Evolutionary conservation across 306 rosid genomes (phyloP).

Genomic region (Cercis canadensis): DNA sequence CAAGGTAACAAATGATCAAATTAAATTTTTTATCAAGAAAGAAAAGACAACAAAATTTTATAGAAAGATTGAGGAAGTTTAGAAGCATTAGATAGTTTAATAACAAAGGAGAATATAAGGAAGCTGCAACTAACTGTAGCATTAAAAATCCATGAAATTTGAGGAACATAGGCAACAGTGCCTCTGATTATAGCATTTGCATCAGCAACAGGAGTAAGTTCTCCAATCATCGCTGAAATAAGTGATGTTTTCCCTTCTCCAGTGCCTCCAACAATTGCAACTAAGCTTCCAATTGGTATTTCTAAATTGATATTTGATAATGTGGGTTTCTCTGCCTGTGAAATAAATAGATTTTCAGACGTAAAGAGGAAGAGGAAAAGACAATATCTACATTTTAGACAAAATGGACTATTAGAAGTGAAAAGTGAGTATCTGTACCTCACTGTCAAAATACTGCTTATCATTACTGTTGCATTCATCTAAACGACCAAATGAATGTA

Average conservation of each 20-base stretch:
- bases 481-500: neutral
- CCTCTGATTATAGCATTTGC: no score
- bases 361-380: slow-evolving; percentile 13
- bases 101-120: slow-evolving; percentile 16
- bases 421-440: slow-evolving; percentile 7
- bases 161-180: slow-evolving; percentile 96
- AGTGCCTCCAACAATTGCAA: slow-evolving; percentile 90
- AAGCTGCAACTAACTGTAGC: slow-evolving; percentile 75
- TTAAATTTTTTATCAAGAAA: neutral
- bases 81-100: neutral
- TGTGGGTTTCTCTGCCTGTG: slow-evolving; percentile 68
- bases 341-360: slow-evolving; percentile 5
- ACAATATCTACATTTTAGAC: slow-evolving; percentile 1
- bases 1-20: neutral
- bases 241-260: no score
- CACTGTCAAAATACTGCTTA: neutral
- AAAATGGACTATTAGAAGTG: neutral
- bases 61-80: neutral
- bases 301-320: slow-evolving; percentile 77
- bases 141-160: slow-evolving; percentile 95
- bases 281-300: slow-evolving; percentile 77
- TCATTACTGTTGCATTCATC: neutral
- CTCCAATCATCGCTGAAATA: no score
- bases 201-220: no score
- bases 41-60: neutral